These are phyloP conservation scores for Salix exigua DNA, from an alignment of 345 rosid species.

Conservation along the genomic window DNA sequence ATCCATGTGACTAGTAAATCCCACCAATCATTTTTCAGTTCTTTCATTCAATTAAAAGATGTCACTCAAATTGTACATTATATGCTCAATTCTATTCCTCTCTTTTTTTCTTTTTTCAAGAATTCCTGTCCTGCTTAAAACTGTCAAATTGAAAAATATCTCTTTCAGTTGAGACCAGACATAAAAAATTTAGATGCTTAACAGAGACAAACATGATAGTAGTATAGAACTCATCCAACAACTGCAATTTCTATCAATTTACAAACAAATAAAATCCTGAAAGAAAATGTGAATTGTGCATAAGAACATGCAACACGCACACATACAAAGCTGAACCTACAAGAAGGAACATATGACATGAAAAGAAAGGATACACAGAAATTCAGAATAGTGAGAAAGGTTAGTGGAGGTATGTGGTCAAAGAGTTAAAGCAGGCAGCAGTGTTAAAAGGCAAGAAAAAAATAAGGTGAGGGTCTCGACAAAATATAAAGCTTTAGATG, in stretches of 20 bases:
- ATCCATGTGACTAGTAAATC: no score
- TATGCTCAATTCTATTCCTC: not conserved
- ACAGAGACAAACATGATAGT: not conserved
- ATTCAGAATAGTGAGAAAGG: not conserved
- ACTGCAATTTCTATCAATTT: not conserved
- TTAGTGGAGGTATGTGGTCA: not conserved
- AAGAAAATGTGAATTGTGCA: not conserved
- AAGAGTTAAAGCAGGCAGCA: no score
- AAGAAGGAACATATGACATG: not conserved
- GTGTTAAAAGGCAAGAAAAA: no score
- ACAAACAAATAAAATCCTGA: not conserved
- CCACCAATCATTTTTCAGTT: no score
- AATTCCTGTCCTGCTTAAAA: not conserved
- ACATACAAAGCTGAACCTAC: not conserved
- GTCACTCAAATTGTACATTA: not conserved
- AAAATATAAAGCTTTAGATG: no score
- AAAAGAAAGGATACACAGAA: not conserved
- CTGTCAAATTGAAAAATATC: not conserved
- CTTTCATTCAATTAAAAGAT: no score
- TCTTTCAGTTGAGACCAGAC: not conserved
- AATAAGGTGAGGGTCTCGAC: no score
- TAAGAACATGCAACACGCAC: not conserved
- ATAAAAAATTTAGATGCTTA: not conserved
- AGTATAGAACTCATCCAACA: not conserved
- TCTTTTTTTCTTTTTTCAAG: not conserved